Evolutionary conservation across 345 rosid species (phyloP).

Genomic region (Anastatica hierochuntica): DNA sequence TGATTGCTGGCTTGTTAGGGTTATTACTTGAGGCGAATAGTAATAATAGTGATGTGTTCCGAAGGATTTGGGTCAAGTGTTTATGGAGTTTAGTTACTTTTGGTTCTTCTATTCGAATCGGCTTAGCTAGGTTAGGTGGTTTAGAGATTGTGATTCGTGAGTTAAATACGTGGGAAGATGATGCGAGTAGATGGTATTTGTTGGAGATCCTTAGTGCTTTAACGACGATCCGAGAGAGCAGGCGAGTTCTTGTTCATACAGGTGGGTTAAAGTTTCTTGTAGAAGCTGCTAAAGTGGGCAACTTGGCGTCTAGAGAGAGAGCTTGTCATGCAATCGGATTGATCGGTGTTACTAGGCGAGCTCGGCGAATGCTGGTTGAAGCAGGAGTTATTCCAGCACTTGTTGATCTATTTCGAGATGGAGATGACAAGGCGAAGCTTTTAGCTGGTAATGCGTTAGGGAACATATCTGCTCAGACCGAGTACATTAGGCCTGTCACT

Average conservation of each 20-base stretch:
- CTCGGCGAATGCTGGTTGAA: slow-evolving; percentile 38
- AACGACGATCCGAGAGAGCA: slow-evolving; percentile 37
- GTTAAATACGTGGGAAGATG: slow-evolving; percentile 28
- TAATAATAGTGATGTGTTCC: not conserved
- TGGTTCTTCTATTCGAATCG: slow-evolving; percentile 26
- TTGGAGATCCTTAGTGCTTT: slow-evolving; percentile 55
- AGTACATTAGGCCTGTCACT: slow-evolving; percentile 37
- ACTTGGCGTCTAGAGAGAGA: slow-evolving; percentile 50
- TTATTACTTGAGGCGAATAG: slow-evolving; percentile 26
- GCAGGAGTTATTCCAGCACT: slow-evolving; percentile 41
- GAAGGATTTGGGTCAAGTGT: slow-evolving; percentile 31
- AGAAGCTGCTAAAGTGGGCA: slow-evolving; percentile 39
- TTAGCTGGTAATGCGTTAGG: slow-evolving; percentile 55
- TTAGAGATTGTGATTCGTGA: slow-evolving; percentile 32
- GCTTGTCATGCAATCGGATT: slow-evolving; percentile 62
- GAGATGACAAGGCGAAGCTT: slow-evolving; percentile 35
- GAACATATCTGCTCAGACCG: slow-evolving; percentile 39
- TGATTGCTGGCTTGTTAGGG: slow-evolving; percentile 25
- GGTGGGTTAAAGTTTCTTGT: slow-evolving; percentile 46
- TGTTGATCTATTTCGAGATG: slow-evolving; percentile 39
- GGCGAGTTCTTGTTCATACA: slow-evolving; percentile 32
- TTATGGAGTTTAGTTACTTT: slow-evolving; percentile 42
- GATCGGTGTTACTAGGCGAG: slow-evolving; percentile 32
- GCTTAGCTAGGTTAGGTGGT: slow-evolving; percentile 41
- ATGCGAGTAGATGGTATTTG: slow-evolving; percentile 31